phyloP scores from a whole-genome alignment of 2,329 filamentous ascomycete genomes.

The Diaporthe destruens region DNA sequence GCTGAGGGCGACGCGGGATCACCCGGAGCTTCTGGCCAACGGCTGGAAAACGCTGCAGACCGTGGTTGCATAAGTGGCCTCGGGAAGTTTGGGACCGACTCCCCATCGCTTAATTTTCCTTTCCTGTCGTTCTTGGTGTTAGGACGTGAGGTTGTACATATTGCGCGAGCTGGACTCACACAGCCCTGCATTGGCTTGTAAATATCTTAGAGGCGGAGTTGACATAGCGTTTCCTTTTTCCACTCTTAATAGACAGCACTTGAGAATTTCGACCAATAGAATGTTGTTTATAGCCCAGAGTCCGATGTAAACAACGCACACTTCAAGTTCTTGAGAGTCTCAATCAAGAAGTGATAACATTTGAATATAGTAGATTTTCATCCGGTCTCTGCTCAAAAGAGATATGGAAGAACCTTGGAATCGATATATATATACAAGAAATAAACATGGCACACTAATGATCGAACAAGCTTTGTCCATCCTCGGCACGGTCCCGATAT shows the following conservation, averaged over 20 bases:
- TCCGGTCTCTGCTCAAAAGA: not conserved
- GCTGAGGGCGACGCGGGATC: slow-evolving; percentile 1
- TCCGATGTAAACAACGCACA: not conserved
- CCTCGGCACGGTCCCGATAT: not conserved
- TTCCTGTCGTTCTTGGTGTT: not conserved
- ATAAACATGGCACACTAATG: not conserved
- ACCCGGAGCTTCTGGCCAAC: not conserved
- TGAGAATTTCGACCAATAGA: not conserved
- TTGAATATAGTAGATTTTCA: not conserved
- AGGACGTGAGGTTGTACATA: not conserved
- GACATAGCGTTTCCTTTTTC: not conserved
- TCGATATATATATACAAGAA: not conserved
- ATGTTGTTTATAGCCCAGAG: not conserved
- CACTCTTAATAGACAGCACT: not conserved
- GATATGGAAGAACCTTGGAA: not conserved
- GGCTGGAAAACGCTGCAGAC: slow-evolving; percentile 11
- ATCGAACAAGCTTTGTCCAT: not conserved
- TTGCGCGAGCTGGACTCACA: not conserved
- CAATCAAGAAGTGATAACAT: not conserved
- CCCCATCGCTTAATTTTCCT: not conserved
- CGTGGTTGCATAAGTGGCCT: not conserved
- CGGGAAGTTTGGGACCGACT: too few species aligned
- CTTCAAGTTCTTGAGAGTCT: not conserved
- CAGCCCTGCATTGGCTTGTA: not conserved
- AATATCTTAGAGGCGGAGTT: not conserved